These are phyloP conservation scores for Ceratocystiopsis brevicomis DNA, from an alignment of 2,329 filamentous ascomycete species.

Conservation along the genomic window DNA sequence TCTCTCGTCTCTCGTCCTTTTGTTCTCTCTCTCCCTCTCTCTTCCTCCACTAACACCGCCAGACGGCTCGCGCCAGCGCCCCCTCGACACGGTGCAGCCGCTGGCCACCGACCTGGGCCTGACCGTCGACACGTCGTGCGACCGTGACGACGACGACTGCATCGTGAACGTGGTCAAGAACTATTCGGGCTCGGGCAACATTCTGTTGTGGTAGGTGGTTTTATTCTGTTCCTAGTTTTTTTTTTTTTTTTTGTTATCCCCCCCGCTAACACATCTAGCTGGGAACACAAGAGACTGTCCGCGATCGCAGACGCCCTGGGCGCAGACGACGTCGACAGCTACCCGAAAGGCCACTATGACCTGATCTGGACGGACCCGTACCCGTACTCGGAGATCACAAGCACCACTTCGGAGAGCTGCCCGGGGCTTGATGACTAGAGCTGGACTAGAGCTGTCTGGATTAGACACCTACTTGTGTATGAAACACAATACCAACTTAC, in stretches of 20 bases:
- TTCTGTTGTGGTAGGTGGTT: slow-evolving; percentile 34
- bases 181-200: slow-evolving; percentile 32
- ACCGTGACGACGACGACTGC: slow-evolving; percentile 34
- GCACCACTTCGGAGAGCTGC: slow-evolving; percentile 30
- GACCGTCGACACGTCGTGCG: slow-evolving; percentile 34
- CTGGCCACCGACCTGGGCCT: slow-evolving; percentile 36
- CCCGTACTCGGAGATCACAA: slow-evolving; percentile 27
- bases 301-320: slow-evolving; percentile 34
- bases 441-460: background rate
- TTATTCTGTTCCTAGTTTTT: background rate
- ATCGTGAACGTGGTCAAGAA: slow-evolving; percentile 29
- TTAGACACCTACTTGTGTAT: background rate
- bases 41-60: background rate
- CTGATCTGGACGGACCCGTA: slow-evolving; percentile 38
- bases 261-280: slow-evolving; percentile 1
- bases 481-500: no score
- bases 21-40: background rate
- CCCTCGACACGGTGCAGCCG: slow-evolving; percentile 37
- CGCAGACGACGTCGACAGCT: slow-evolving; percentile 26
- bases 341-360: slow-evolving; percentile 31
- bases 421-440: slow-evolving; percentile 27
- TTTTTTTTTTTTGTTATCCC: background rate
- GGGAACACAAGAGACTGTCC: slow-evolving; percentile 27
- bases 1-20: no score
- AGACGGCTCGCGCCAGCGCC: slow-evolving; percentile 33